A percentile compares a stretch with the other conserved stretches of the same genome.
These are phyloP conservation scores for Rhamnella rubrinervis DNA, from an alignment of 331 rosid genomes.

Conservation along the genomic window DNA sequence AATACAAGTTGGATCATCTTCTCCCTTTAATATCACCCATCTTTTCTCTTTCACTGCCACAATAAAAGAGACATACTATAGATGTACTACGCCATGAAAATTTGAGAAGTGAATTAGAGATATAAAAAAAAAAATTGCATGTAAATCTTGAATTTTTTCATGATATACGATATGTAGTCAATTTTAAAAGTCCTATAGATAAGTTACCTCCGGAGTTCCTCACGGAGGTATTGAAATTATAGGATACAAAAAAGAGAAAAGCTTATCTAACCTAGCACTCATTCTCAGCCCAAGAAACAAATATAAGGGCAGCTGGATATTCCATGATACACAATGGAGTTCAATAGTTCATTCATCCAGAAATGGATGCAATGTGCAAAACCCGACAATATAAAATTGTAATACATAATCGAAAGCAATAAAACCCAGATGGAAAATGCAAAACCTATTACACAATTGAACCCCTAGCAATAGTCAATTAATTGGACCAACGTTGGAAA, in stretches of 20 bases:
- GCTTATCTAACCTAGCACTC: background rate
- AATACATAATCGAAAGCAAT: background rate
- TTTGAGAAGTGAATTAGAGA: background rate
- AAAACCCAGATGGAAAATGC: too few species aligned
- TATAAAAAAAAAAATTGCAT: background rate
- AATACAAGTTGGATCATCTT: constrained; percentile 82
- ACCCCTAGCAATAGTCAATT: too few species aligned
- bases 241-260: background rate
- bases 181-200: background rate
- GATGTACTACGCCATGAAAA: constrained; percentile 3
- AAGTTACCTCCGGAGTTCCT: background rate
- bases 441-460: too few species aligned
- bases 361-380: background rate
- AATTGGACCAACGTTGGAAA: background rate
- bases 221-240: background rate
- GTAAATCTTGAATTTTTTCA: background rate
- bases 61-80: constrained; percentile 14
- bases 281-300: too few species aligned
- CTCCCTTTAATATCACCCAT: constrained; percentile 90
- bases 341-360: background rate
- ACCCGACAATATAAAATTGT: background rate
- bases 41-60: constrained; percentile 89
- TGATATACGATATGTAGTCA: background rate
- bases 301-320: background rate
- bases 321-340: background rate